phyloP scores from a whole-genome alignment of 495 filamentous ascomycete genomes.

The Aspergillus haitiensis region DNA sequence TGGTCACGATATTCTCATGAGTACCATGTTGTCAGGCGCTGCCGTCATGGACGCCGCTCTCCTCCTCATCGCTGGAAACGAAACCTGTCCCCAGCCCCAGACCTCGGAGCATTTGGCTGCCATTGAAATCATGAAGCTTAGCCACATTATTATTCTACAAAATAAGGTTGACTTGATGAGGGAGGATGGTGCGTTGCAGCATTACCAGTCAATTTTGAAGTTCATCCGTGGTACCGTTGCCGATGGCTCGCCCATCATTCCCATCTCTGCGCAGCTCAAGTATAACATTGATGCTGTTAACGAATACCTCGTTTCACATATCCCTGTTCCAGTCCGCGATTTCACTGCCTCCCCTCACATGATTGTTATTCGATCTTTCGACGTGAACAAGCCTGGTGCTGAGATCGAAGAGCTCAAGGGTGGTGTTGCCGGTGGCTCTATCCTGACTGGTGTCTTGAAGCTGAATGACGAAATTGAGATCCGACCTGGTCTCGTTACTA shows the following conservation, averaged over 20 bases:
- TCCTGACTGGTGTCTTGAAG: conserved; percentile 93
- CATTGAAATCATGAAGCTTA: conserved; percentile 98
- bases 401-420: conserved; percentile 99
- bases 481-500: conserved; percentile 89
- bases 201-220: conserved; percentile 94
- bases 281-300: conserved; percentile 99
- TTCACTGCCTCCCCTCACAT: conserved; percentile 90
- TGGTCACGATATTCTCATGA: conserved; percentile 99
- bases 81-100: conserved; percentile 98
- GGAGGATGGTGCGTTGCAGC: conserved; percentile 85
- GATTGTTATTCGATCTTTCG: conserved; percentile 98
- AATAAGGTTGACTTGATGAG: conserved; percentile 99
- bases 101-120: conserved; percentile 98
- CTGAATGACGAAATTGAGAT: conserved; percentile 98
- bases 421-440: conserved; percentile 95
- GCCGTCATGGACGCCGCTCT: conserved; percentile 99
- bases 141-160: conserved; percentile 97
- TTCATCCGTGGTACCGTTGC: conserved; percentile 98
- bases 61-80: conserved; percentile 95
- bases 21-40: conserved; percentile 98
- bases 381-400: conserved; percentile 99
- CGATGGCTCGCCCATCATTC: conserved; percentile 93
- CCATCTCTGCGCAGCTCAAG: conserved; percentile 97
- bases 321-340: conserved; percentile 86
- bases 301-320: conserved; percentile 87